Percentiles rank a stretch among this genome's conserved stretches.
These are phyloP conservation scores for Porphyrellus sp. DNA, from an alignment of 1,284 basidiomycete species.

Conservation along the genomic window DNA sequence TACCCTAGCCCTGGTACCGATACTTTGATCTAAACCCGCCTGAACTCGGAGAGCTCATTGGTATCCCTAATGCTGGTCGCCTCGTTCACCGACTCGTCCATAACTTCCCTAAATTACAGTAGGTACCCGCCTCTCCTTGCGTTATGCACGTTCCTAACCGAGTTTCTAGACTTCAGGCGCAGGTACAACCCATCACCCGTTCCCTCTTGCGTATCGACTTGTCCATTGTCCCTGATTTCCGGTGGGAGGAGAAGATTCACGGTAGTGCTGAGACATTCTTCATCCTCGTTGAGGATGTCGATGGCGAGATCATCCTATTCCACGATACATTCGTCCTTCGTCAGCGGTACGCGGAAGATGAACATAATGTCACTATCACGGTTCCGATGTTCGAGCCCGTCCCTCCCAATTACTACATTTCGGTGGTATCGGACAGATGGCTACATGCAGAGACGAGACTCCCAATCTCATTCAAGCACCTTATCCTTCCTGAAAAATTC, in stretches of 20 bases:
- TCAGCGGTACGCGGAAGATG: conserved; percentile 88
- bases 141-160: background rate
- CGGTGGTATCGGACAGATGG: conserved; percentile 94
- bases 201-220: conserved; percentile 86
- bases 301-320: conserved; percentile 94
- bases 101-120: conserved; percentile 94
- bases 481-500: conserved; percentile 97
- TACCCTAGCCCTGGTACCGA: conserved; percentile 82
- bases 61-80: conserved; percentile 88
- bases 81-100: conserved; percentile 94
- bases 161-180: conserved; percentile 72
- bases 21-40: conserved; percentile 88
- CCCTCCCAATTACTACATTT: conserved; percentile 97
- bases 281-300: conserved; percentile 94
- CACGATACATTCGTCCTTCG: conserved; percentile 91
- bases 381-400: conserved; percentile 97
- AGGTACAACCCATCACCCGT: conserved; percentile 91
- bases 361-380: conserved; percentile 92
- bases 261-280: conserved; percentile 86
- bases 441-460: conserved; percentile 91
- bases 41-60: conserved; percentile 92
- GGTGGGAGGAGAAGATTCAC: conserved; percentile 95
- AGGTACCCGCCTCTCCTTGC: conserved; percentile 32
- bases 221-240: conserved; percentile 93
- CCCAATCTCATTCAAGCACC: conserved; percentile 96